Conservation (phyloP, 192 early-diverging fungal genomes). For the Backusella macrospora region DNA sequence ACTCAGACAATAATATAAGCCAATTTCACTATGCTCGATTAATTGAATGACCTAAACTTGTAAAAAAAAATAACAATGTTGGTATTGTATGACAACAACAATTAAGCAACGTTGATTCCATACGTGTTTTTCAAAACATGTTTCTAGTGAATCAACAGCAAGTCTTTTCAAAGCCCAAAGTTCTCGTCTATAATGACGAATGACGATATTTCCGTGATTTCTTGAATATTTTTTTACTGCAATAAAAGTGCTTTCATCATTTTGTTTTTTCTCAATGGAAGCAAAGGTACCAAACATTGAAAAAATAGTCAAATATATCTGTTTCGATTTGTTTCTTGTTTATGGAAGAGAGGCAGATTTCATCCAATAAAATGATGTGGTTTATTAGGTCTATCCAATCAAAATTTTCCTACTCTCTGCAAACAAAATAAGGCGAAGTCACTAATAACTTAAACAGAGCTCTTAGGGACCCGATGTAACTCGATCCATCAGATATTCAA, state of each 20-base stretch:
- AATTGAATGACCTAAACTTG: conserved; percentile 16
- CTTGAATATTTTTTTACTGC: conserved; percentile 21
- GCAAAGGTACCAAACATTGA: conserved; percentile 20
- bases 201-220: conserved; percentile 12
- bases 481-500: too few species aligned
- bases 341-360: too few species aligned
- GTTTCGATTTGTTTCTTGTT: too few species aligned
- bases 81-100: not conserved
- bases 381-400: too few species aligned
- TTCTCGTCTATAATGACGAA: conserved; percentile 18
- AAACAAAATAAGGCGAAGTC: too few species aligned
- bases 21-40: not conserved
- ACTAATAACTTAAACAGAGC: too few species aligned
- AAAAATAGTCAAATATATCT: too few species aligned
- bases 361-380: too few species aligned
- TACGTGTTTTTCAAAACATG: conserved; percentile 7
- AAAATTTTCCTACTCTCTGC: too few species aligned
- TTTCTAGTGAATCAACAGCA: not conserved
- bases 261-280: conserved; percentile 9
- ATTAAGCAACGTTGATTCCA: not conserved
- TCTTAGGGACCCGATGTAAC: too few species aligned
- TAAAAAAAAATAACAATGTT: not conserved
- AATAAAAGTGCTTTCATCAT: not conserved
- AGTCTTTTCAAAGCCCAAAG: conserved; percentile 8
- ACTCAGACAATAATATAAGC: not conserved